phyloP scores from a whole-genome alignment of 2,329 filamentous ascomycete genomes.

The Epichloe brachyelytri region DNA sequence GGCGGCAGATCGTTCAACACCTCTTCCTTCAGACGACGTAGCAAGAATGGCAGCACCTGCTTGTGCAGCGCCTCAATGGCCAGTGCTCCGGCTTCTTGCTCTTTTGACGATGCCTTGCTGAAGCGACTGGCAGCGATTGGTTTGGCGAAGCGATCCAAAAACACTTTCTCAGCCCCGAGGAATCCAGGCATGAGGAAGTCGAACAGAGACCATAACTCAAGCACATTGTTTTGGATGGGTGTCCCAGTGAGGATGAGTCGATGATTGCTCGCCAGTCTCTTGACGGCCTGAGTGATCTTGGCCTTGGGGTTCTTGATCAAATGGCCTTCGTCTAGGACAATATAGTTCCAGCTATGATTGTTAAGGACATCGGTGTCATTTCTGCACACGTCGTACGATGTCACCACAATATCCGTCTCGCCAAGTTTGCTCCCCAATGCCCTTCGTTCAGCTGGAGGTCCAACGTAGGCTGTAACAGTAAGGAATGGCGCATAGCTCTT shows the following conservation, averaged over 20 bases:
- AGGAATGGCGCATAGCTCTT: slow-evolving; percentile 93
- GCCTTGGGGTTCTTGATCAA: slow-evolving; percentile 98
- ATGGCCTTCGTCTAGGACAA: slow-evolving; percentile 93
- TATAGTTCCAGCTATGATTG: slow-evolving; percentile 89
- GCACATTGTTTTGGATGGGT: slow-evolving; percentile 93
- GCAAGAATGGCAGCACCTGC: slow-evolving; percentile 89
- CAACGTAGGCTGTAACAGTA: slow-evolving; percentile 79
- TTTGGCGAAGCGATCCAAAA: slow-evolving; percentile 87
- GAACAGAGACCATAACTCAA: slow-evolving; percentile 95
- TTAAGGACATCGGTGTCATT: slow-evolving; percentile 83
- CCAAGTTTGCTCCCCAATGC: slow-evolving; percentile 56
- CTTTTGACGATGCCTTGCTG: slow-evolving; percentile 94
- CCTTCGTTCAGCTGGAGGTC: slow-evolving; percentile 68
- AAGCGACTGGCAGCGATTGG: slow-evolving; percentile 90
- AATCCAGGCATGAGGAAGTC: slow-evolving; percentile 99
- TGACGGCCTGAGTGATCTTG: slow-evolving; percentile 88
- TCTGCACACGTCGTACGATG: slow-evolving; percentile 93
- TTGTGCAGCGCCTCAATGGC: slow-evolving; percentile 98
- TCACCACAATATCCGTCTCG: slow-evolving; percentile 84
- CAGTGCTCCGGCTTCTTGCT: slow-evolving; percentile 90
- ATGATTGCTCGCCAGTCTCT: slow-evolving; percentile 81
- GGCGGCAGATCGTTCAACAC: slow-evolving; percentile 91
- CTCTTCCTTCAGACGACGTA: slow-evolving; percentile 93
- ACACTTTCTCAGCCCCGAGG: slow-evolving; percentile 87
- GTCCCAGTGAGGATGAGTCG: slow-evolving; percentile 92